These are phyloP conservation scores for Penicillium sp. DNA, from an alignment of 2,329 filamentous ascomycete genomes.

Conservation along the genomic window DNA sequence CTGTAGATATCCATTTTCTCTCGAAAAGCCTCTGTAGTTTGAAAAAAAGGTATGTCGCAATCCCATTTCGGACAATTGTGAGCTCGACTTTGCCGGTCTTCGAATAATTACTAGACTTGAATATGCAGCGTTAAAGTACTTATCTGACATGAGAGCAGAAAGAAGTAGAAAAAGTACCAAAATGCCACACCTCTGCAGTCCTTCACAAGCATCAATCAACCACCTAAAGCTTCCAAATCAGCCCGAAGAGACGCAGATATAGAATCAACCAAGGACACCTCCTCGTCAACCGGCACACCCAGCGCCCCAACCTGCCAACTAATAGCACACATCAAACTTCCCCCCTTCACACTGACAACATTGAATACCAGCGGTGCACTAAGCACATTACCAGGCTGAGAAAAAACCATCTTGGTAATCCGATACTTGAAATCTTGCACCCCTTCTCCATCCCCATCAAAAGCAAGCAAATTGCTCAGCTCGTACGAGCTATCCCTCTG, in stretches of 20 bases:
- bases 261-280: constrained; percentile 10
- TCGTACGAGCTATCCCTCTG: constrained; percentile 41
- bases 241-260: constrained; percentile 13
- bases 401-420: constrained; percentile 40
- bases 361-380: constrained; percentile 41
- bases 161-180: no score
- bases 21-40: no score
- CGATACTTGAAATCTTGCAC: not conserved
- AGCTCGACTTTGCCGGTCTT: no score
- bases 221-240: constrained; percentile 6
- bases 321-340: constrained; percentile 35
- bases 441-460: constrained; percentile 26
- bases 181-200: no score
- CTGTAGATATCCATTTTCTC: no score
- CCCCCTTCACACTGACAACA: constrained; percentile 38
- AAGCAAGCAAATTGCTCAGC: constrained; percentile 43
- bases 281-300: constrained; percentile 32
- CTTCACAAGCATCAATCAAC: no score
- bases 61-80: no score
- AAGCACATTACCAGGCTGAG: constrained; percentile 40
- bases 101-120: no score
- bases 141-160: no score
- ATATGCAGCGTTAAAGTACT: no score
- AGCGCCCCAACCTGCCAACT: constrained; percentile 44
- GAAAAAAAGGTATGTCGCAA: no score